Evolutionary conservation across 2,329 filamentous ascomycete genomes (phyloP).

Genomic region (Scedosporium aurantiacum): DNA sequence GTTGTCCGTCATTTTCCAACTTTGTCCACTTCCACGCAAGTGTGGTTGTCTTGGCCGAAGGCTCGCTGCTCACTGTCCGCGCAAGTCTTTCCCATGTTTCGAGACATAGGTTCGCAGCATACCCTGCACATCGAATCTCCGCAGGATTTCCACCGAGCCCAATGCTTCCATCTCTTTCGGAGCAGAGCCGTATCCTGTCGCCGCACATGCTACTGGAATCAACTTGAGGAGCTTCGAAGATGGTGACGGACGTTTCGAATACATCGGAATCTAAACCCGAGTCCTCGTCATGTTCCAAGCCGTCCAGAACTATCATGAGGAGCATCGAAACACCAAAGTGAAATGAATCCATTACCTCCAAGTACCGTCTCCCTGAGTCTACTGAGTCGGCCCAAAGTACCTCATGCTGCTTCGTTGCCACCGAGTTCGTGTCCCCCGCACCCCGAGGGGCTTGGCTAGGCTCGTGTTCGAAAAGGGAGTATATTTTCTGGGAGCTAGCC

Average conservation of each 20-base stretch:
- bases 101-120: too few species aligned
- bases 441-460: too few species aligned
- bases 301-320: background rate
- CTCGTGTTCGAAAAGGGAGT: background rate
- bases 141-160: background rate
- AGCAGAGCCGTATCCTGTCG: background rate
- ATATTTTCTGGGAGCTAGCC: background rate
- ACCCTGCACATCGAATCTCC: background rate
- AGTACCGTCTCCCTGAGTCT: too few species aligned
- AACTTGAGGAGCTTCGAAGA: background rate
- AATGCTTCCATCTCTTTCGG: background rate
- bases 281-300: background rate
- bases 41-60: background rate
- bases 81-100: background rate
- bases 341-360: too few species aligned
- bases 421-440: too few species aligned
- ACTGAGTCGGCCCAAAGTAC: too few species aligned
- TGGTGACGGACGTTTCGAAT: background rate
- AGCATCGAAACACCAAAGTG: background rate
- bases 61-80: background rate
- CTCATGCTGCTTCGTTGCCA: too few species aligned
- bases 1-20: too few species aligned
- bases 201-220: background rate
- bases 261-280: background rate
- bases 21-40: too few species aligned